Evolutionary conservation across 2,329 filamentous ascomycete species (phyloP).

Genomic region (Atkinsonella hypoxylon): DNA sequence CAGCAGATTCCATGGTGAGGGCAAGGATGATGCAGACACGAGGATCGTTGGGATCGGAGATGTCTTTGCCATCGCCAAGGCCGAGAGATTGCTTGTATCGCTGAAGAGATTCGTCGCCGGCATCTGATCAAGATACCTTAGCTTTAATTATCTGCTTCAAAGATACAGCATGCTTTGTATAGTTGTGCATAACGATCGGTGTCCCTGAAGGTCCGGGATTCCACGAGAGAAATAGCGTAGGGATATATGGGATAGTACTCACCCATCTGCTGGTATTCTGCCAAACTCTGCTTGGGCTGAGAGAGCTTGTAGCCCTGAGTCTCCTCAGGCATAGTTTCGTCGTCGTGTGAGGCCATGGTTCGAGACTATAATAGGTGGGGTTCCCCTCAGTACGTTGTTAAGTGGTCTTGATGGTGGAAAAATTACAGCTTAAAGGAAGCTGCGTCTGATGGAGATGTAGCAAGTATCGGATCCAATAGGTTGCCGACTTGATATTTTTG

Average conservation of each 20-base stretch:
- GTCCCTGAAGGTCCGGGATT: neutral
- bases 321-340: constrained; percentile 76
- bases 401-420: neutral
- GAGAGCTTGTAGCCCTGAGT: constrained; percentile 97
- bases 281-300: constrained; percentile 90
- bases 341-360: constrained; percentile 54
- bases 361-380: neutral
- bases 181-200: neutral
- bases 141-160: neutral
- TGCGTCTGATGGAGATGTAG: neutral
- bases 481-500: neutral
- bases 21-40: constrained; percentile 89
- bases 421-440: neutral
- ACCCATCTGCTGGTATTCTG: constrained; percentile 92
- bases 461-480: neutral
- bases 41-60: constrained; percentile 68
- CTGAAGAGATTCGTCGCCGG: constrained; percentile 83
- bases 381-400: neutral
- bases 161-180: neutral
- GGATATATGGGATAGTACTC: constrained; percentile 22
- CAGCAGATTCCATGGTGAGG: constrained; percentile 76
- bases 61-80: constrained; percentile 59
- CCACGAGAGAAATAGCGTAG: neutral
- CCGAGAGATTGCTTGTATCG: constrained; percentile 97
- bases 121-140: constrained; percentile 28